Conservation (phyloP, 345 rosid genomes). For the Eucalyptus sp. region DNA sequence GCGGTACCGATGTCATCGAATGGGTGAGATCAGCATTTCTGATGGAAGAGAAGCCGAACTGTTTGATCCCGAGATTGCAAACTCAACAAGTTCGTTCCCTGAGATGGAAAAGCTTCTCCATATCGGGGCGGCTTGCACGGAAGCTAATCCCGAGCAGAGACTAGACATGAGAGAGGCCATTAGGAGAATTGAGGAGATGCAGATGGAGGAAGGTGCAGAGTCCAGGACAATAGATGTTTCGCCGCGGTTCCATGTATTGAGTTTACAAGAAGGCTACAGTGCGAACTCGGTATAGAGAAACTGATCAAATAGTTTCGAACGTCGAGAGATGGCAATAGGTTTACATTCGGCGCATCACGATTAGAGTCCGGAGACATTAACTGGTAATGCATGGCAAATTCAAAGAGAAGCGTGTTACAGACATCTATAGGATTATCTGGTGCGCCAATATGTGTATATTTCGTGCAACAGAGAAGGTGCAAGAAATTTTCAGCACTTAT, state of each 20-base stretch:
- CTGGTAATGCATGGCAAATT: not conserved
- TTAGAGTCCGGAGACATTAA: not conserved
- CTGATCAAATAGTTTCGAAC: not conserved
- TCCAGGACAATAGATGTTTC: slow-evolving; percentile 4
- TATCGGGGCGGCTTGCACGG: slow-evolving; percentile 45
- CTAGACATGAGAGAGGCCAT: slow-evolving; percentile 44
- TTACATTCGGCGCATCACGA: not conserved
- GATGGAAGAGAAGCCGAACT: slow-evolving; percentile 36
- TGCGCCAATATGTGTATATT: not conserved
- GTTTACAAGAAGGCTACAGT: slow-evolving; percentile 16
- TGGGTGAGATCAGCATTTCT: slow-evolving; percentile 36
- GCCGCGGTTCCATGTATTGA: not conserved
- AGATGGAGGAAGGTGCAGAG: slow-evolving; percentile 9
- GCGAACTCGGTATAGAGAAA: not conserved
- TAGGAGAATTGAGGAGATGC: slow-evolving; percentile 27
- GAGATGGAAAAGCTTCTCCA: slow-evolving; percentile 41
- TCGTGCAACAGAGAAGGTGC: not conserved
- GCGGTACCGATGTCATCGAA: slow-evolving; percentile 43
- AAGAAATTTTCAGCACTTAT: not conserved
- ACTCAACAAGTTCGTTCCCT: not conserved
- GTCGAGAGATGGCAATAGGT: not conserved
- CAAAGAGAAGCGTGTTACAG: not conserved
- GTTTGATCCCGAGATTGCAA: slow-evolving; percentile 53
- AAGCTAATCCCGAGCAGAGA: slow-evolving; percentile 29
- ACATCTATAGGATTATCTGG: not conserved